Evolutionary conservation across 345 rosid genomes (phyloP).

Genomic region (Sisymbrium altissimum): DNA sequence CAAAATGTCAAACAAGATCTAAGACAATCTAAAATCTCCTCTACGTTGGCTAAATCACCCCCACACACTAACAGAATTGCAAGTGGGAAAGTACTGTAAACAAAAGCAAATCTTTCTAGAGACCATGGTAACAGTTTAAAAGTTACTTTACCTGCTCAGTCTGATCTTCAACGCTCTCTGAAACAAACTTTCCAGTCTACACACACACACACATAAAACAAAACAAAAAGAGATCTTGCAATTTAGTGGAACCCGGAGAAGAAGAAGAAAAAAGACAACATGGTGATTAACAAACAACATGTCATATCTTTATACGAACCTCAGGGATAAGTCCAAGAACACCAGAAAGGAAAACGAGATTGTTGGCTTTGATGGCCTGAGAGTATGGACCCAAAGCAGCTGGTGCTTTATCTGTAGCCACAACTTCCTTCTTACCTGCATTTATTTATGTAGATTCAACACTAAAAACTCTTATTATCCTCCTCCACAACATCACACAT

Average conservation of each 20-base stretch:
- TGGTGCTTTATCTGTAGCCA: slow-evolving; percentile 80
- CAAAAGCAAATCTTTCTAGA: slow-evolving; percentile 1
- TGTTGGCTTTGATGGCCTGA: slow-evolving; percentile 80
- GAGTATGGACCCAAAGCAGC: slow-evolving; percentile 94
- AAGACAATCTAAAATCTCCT: background rate
- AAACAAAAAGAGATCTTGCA: slow-evolving; percentile 5
- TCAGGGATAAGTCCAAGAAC: slow-evolving; percentile 84
- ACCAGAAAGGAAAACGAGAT: slow-evolving; percentile 77
- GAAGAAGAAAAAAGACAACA: background rate
- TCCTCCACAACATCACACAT: slow-evolving; percentile 7
- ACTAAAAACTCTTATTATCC: slow-evolving; percentile 2
- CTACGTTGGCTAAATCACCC: background rate
- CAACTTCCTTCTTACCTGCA: slow-evolving; percentile 68
- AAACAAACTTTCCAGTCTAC: slow-evolving; percentile 81
- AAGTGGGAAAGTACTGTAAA: slow-evolving; percentile 2
- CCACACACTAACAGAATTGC: background rate
- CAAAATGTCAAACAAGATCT: background rate
- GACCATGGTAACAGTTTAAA: background rate
- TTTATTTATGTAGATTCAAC: background rate
- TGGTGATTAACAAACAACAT: background rate
- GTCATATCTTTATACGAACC: slow-evolving; percentile 42
- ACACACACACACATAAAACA: no score
- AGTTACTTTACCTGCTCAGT: slow-evolving; percentile 70
- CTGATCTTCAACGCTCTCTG: slow-evolving; percentile 71
- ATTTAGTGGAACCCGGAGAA: background rate